Evolutionary conservation across 106 monocot species (phyloP), one percentile per base, ranked within the genome.

Genomic region (Dactylorhiza incarnata): DNA sequence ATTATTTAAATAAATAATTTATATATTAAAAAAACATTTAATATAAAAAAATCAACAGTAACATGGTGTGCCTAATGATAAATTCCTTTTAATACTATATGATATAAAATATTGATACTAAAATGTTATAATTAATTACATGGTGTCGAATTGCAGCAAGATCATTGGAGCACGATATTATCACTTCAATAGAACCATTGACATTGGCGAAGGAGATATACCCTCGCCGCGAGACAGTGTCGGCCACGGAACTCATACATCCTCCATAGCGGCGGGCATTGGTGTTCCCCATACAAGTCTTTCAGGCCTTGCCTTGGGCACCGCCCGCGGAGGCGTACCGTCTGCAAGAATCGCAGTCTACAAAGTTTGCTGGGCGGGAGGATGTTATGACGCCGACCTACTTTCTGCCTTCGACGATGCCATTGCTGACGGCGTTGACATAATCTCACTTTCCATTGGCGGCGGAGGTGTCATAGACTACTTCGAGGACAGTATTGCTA

Each of bases 161-260:
- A 58, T 58, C 19, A 58, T 58, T 53, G 84, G 79, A 61, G 84
- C 84, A 0, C 55, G 73, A 1, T 67, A 76, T 53, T 83, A 79
- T 50, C 74, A 50, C 52, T 54, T 23, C 50, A 55, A n/a, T 1
- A 45, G 22, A 49, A 47, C 5, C 29, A 22, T 68, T 6, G 29
- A 29, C 29, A 29, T 29, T 0, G 5, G 6, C 9, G 3, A 66
- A 43, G 23, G 16, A 0, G 61, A 73, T 1, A 9, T 54, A 0
- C 9, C 4, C 5, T 78, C 80, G 0, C 77, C 87, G 5, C 65
- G 77, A 1, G 83, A 87, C 56, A 61, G 17, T 12, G 68, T 26
- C 5, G 87, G 87, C 48, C 87, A 87, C 46, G 87, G 83, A 14
- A 71, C 76, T 11, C 87, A 87, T 74, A 84, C 84, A 22, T 44